Evolutionary conservation across 306 rosid species (phyloP).

Genomic region (Corylus heterophylla): DNA sequence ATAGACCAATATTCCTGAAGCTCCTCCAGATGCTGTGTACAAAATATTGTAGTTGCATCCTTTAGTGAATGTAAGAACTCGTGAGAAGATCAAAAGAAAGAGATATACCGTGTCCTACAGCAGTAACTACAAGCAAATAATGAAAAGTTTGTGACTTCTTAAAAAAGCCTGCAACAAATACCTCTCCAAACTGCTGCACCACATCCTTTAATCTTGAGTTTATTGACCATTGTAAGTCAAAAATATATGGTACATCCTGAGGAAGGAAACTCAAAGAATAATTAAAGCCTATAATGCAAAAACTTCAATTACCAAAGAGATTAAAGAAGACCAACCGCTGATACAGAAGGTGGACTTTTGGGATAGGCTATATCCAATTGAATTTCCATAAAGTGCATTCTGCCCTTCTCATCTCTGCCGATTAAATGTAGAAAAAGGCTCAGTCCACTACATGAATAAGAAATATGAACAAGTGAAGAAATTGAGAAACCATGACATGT

Average conservation of each 20-base stretch:
- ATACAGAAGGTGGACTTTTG: slow-evolving; percentile 36
- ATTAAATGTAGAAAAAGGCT: background rate
- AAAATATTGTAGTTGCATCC: background rate
- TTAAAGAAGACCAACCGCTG: slow-evolving; percentile 30
- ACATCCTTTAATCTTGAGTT: slow-evolving; percentile 37
- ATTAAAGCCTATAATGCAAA: background rate
- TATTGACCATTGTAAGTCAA: slow-evolving; percentile 34
- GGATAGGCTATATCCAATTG: slow-evolving; percentile 38
- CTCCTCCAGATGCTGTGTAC: slow-evolving; percentile 38
- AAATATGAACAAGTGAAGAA: background rate
- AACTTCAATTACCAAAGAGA: background rate
- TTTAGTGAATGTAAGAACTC: slow-evolving; percentile 1
- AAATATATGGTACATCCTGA: slow-evolving; percentile 32
- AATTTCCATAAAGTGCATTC: slow-evolving; percentile 32
- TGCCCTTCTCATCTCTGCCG: slow-evolving; percentile 36
- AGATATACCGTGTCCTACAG: background rate
- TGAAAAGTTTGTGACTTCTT: background rate
- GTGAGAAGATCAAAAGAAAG: background rate
- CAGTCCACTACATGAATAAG: background rate
- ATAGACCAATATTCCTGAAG: slow-evolving; percentile 42
- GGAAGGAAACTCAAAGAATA: slow-evolving; percentile 9
- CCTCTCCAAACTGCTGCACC: slow-evolving; percentile 41
- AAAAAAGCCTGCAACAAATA: slow-evolving; percentile 3
- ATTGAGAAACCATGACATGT: background rate
- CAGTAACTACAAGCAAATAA: background rate